Evolutionary conservation across 192 early-diverging fungal genomes (phyloP), one percentile per base, ranked within the genome.

Genomic region (Chytriomyces confervae): DNA sequence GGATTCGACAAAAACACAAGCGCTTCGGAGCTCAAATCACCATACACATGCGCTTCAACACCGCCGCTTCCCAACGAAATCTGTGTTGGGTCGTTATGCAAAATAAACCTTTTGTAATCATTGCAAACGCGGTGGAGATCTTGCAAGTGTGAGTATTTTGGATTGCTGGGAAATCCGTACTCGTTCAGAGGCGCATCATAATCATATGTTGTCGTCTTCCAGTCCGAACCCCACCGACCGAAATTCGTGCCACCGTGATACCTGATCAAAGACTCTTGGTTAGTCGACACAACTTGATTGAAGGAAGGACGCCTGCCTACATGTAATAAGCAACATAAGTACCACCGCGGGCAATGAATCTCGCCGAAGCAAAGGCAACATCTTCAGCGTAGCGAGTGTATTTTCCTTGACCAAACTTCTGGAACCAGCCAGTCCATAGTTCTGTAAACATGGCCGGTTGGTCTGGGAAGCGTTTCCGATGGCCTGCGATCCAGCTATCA

Each of bases 161-260:
- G 72, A 46, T 62, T 62, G 60, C 77, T 76, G 5, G 64, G 61
- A 36, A 81, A 81, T 9, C 84, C 84, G 50, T 80, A 83, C 63
- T 87, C 86, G 69, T 84, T 74, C 49, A 88, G 47, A 1, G 86
- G 84, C 7, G 86, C 86, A 43, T 82, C 85, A 66, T 88, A 88
- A 61, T 88, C 86, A 60, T 88, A 88, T 11, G 76, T 78, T 8
- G 86, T 73, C 8, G 86, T 87, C n/a, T 78, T 79, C 47, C 50
- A 75, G 13, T 76, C 67, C 2, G 72, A 50, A n/a, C 73, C 79
- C 51, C 45, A 69, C 61, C 81, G 51, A 16, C 88, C 90, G 79
- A 89, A 91, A 76, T 91, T 92, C 9, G 90, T 92, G 27, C 91
- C 91, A 43, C 91, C 91, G 64, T 91, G 89, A 72, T 85, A 91